These are phyloP conservation scores for Mucor ambiguus DNA, from an alignment of 371 early-diverging fungal species.

Conservation along the genomic window DNA sequence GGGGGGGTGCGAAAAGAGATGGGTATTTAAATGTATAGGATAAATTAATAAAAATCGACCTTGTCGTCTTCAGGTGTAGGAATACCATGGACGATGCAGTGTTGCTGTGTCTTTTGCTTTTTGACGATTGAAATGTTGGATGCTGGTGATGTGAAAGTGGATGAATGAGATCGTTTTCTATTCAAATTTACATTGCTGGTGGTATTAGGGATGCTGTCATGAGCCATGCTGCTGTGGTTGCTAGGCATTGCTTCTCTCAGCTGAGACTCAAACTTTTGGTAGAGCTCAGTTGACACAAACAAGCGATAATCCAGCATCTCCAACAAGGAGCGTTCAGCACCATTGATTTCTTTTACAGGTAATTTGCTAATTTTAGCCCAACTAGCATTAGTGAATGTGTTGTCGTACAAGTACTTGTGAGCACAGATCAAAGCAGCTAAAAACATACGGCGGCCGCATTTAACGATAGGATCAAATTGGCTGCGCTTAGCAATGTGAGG, in stretches of 20 bases:
- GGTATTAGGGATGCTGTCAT: not conserved
- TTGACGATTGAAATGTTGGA: slow-evolving; percentile 11
- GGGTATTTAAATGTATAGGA: slow-evolving; percentile 6
- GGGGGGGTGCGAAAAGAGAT: not conserved
- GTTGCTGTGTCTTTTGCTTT: slow-evolving; percentile 12
- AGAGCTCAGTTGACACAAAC: slow-evolving; percentile 62
- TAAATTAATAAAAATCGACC: slow-evolving; percentile 21
- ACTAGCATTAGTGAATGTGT: slow-evolving; percentile 79
- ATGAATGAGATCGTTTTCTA: slow-evolving; percentile 6
- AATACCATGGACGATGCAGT: slow-evolving; percentile 17
- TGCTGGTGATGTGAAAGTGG: not conserved
- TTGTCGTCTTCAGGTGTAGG: slow-evolving; percentile 35
- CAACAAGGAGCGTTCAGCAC: slow-evolving; percentile 73
- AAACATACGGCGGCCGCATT: slow-evolving; percentile 83
- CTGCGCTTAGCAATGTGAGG: slow-evolving; percentile 40
- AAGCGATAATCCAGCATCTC: slow-evolving; percentile 75
- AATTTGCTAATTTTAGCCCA: slow-evolving; percentile 83
- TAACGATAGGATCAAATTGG: slow-evolving; percentile 40
- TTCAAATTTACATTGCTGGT: slow-evolving; percentile 12
- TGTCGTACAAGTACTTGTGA: slow-evolving; percentile 80
- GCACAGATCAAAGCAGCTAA: slow-evolving; percentile 78
- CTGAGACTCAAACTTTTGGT: slow-evolving; percentile 34
- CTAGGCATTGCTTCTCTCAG: slow-evolving; percentile 24
- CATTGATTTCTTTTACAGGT: slow-evolving; percentile 69
- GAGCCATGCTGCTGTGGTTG: not conserved